Base-by-base conservation (phyloP, 129 eudicot genomes). In the Escallonia herrerae region DNA sequence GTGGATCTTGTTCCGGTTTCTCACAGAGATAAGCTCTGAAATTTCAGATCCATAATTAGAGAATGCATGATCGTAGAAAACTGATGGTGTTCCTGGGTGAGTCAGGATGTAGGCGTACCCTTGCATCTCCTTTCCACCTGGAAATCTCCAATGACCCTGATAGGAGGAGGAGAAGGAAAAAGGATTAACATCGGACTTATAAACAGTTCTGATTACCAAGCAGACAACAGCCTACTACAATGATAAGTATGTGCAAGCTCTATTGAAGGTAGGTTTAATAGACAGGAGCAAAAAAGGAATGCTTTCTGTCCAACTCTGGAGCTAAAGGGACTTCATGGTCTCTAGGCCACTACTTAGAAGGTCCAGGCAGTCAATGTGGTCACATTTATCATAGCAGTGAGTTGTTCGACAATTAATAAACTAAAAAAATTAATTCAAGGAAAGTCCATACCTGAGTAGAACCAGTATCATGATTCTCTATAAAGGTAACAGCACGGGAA, bases 81-180 rank as follows among this genome's bases (percentile, higher is more conserved):
- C 95, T 1, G 99, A 79, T 40, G 99, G 99, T 8, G 99, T 94
- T 60, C 97, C 97, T 2, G 99, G 93, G 77, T 94, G 99, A 65
- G 99, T 94, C 58, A 94, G 74, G 65, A 94, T 94, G 82, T 94
- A 94, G 43, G 99, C 93, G 66, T 94, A 94, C 64, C 99, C 99
- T 84, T 94, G 99, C 93, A 94, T 94, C 78, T 94, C 99, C 70
- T 86, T 89, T 64, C 99, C 99, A 67, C 93, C 94, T 22, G 99
- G 99, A 80, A 94, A 94, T 82, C 99, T 84, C 99, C 99, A 94
- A 66, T 94, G 99, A 76, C 99, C 99, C 99, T 94, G 72, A 58
- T 15, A 65, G 42, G 43, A 72, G 44, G 63, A 70, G 6, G 56
- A 15, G 64, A 33, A 6, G 62, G 40, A 56, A 15, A 69, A 56